phyloP scores from a whole-genome alignment of 192 early-diverging fungal genomes.

The Umbelopsis ramanniana region DNA sequence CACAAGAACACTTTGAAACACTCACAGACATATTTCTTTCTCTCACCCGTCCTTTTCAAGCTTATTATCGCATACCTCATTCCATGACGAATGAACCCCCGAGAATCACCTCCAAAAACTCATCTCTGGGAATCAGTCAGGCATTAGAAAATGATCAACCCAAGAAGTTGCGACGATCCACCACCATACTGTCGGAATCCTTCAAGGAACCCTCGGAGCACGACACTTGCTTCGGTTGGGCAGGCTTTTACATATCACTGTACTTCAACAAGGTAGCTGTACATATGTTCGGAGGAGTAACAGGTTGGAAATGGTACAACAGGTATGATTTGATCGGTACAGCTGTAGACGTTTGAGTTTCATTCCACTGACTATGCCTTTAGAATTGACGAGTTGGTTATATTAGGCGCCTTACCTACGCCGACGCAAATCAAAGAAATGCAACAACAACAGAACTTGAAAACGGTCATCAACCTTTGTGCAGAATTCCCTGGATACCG shows the following conservation, averaged over 20 bases:
- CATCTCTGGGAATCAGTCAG: conserved; percentile 31
- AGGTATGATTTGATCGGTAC: conserved; percentile 7
- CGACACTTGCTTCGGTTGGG: conserved; percentile 25
- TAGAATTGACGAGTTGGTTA: conserved; percentile 31
- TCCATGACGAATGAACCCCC: neutral
- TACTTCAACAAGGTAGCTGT: conserved; percentile 42
- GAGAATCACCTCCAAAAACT: neutral
- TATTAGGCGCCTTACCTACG: conserved; percentile 40
- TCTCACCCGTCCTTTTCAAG: neutral
- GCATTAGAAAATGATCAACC: neutral
- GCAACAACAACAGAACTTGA: conserved; percentile 25
- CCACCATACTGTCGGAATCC: neutral
- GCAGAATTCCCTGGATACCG: conserved; percentile 51
- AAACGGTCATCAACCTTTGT: conserved; percentile 52
- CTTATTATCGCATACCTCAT: neutral
- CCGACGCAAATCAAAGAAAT: conserved; percentile 29
- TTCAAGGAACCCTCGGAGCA: conserved; percentile 25
- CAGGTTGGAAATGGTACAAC: conserved; percentile 40
- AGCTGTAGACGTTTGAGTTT: too few relatives aligned
- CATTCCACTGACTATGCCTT: too few relatives aligned
- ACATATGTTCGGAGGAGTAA: conserved; percentile 27
- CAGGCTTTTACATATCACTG: conserved; percentile 27
- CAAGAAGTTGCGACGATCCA: neutral
- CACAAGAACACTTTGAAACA: neutral
- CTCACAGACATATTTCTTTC: neutral